Evolutionary conservation across 163 green algal genomes (phyloP).

Genomic region (Scenedesmus sp.): DNA sequence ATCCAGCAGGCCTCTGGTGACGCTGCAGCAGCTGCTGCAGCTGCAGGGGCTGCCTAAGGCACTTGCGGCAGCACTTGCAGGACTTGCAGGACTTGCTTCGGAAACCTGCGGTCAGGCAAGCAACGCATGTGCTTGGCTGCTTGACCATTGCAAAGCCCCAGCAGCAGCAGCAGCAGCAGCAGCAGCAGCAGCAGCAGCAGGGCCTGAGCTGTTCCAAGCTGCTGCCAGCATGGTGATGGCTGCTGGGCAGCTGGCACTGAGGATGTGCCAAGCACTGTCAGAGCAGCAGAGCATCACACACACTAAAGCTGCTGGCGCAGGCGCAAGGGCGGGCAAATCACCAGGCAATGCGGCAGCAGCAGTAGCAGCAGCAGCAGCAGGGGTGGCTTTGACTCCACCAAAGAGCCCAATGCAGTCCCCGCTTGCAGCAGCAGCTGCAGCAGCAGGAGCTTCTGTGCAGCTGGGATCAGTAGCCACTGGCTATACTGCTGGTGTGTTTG

Average conservation of each 20-base stretch:
- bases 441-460: neutral
- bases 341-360: neutral
- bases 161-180: neutral
- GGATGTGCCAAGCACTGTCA: neutral
- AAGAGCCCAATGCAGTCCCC: neutral
- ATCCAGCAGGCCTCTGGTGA: neutral
- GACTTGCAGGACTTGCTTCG: neutral
- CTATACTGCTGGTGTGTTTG: neutral
- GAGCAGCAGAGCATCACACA: neutral
- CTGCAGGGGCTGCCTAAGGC: neutral
- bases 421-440: neutral
- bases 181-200: neutral
- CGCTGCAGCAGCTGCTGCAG: conserved; percentile 14
- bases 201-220: neutral
- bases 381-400: neutral
- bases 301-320: neutral
- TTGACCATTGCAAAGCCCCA: neutral
- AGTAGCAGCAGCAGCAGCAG: neutral
- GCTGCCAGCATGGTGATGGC: neutral
- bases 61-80: neutral
- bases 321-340: neutral
- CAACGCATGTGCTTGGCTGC: neutral
- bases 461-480: neutral
- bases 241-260: conserved; percentile 4
- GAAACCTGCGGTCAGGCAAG: neutral